Base-by-base conservation (phyloP, 2,329 filamentous ascomycete genomes). In the Pseudocercospora ulei region DNA sequence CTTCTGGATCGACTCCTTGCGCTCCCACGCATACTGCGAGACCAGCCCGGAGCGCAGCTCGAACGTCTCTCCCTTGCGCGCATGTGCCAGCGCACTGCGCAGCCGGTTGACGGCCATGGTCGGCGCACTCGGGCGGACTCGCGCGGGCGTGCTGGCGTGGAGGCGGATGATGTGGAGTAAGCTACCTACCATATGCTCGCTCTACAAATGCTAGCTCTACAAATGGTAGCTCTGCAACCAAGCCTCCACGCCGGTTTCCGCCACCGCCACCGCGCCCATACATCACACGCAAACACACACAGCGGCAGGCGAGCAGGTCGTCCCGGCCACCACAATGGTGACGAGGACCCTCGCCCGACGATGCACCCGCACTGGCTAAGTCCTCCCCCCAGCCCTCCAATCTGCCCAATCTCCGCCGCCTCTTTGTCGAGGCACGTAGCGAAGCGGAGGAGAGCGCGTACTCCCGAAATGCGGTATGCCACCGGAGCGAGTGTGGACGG, bases 11-110 rank as follows among this genome's bases (percentile, higher is more conserved):
- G 90, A 83, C 70, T 98, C 90, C 66, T 98, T 98, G 58, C 76
- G 80, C 75, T 98, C 90, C 67, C 92, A 95, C 44, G 90, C 90
- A 80, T 96, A 98, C 69, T 98, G 90, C 49, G 90, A 98, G 67
- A 79, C 90, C 62, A 98, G 71, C 24, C 90, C 90, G 49, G 88
- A 85, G 62, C 90, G 81, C 65, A 98, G 69, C 71, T 98, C 90
- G 62, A 94, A 96, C 9, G 90, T 98, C 69, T 98, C 90, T 63
- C 90, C 90, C 70, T 98, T 98, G 59, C 81, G 78, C 55, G 90
- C 90, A 62, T 79, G 80, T 62, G 84, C 80, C 64, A 98, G 94
- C 57, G 88, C 90, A 65, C 82, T 87, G 62, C 82, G 79, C 64
- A 98, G 90, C 64, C 88, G 82, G 69, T 90, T 96, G 63, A 96